Evolutionary conservation across 2,329 filamentous ascomycete species (phyloP).

Genomic region (Arthroderma sp.): DNA sequence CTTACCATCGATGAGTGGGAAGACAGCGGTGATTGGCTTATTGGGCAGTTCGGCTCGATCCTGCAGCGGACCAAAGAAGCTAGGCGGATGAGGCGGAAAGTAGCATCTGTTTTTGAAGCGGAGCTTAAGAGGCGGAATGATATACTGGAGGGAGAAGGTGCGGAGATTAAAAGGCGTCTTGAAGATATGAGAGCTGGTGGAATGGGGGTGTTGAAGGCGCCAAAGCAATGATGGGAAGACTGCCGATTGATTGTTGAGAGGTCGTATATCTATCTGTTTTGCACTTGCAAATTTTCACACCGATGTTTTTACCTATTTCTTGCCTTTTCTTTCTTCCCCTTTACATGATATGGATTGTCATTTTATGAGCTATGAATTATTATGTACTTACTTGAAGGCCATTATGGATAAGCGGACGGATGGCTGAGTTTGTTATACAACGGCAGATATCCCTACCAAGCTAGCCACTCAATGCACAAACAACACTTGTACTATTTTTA

Average conservation of each 20-base stretch:
- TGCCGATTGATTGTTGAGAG: too few species aligned
- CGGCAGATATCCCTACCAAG: too few species aligned
- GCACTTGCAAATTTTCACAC: neutral
- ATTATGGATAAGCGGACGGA: too few species aligned
- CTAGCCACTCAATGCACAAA: too few species aligned
- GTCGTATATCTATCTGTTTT: neutral
- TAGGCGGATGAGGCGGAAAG: slow-evolving; percentile 40
- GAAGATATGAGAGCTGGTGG: slow-evolving; percentile 43
- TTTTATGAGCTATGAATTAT: too few species aligned
- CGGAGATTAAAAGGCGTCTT: slow-evolving; percentile 37
- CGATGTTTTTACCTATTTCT: neutral
- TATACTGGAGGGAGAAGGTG: slow-evolving; percentile 36
- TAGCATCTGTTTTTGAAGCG: slow-evolving; percentile 40
- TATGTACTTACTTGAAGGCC: too few species aligned
- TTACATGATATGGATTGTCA: too few species aligned
- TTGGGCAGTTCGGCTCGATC: slow-evolving; percentile 40
- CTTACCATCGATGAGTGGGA: slow-evolving; percentile 46
- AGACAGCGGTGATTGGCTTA: slow-evolving; percentile 47
- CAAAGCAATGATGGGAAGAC: slow-evolving; percentile 7
- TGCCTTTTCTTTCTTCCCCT: neutral
- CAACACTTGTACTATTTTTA: too few species aligned
- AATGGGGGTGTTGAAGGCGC: slow-evolving; percentile 36
- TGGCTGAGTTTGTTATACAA: too few species aligned
- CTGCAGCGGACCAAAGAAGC: slow-evolving; percentile 39
- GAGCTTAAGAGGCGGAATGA: slow-evolving; percentile 43